phyloP scores from a whole-genome alignment of 352 stramenopile genomes.

The Phytophthora nicotianae region DNA sequence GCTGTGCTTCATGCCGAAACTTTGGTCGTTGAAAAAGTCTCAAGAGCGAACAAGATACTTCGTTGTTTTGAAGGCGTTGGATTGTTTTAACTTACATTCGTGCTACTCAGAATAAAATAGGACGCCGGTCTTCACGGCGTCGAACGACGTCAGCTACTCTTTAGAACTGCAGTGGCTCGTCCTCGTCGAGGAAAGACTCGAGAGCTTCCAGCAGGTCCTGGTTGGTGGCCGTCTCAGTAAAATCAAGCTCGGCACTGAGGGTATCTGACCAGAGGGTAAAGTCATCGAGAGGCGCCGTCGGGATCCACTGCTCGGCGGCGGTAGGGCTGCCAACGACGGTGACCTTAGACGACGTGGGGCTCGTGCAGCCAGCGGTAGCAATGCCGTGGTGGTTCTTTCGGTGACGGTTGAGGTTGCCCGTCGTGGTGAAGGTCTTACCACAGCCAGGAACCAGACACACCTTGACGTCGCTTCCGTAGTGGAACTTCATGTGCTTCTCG shows the following conservation, averaged over 20 bases:
- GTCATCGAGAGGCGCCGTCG: conserved; percentile 10
- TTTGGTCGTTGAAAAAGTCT: not conserved
- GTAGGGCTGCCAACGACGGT: conserved; percentile 29
- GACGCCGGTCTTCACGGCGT: conserved; percentile 3
- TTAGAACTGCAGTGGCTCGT: conserved; percentile 28
- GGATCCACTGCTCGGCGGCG: conserved; percentile 25
- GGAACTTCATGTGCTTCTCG: conserved; percentile 66
- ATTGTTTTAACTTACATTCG: conserved; percentile 27
- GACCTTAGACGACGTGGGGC: conserved; percentile 13
- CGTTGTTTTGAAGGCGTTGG: conserved; percentile 2
- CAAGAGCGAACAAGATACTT: not conserved
- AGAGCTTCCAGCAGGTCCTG: conserved; percentile 47
- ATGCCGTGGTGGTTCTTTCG: conserved; percentile 41
- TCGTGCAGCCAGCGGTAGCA: conserved; percentile 13
- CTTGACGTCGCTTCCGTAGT: conserved; percentile 42
- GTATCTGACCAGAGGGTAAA: conserved; percentile 28
- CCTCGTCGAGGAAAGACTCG: conserved; percentile 42
- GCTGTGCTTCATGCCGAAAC: too few relatives aligned
- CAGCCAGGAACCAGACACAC: conserved; percentile 41
- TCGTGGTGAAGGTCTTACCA: conserved; percentile 53
- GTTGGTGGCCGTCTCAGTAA: conserved; percentile 27
- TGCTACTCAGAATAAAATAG: conserved; percentile 35
- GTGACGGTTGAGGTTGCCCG: conserved; percentile 51
- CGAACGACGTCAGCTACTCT: conserved; percentile 8
- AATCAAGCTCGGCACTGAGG: conserved; percentile 15